Percentiles rank a stretch among this genome's conserved stretches.
phyloP scores from a whole-genome alignment of 2,329 filamentous ascomycete species.

The Hirsutella thompsonii region DNA sequence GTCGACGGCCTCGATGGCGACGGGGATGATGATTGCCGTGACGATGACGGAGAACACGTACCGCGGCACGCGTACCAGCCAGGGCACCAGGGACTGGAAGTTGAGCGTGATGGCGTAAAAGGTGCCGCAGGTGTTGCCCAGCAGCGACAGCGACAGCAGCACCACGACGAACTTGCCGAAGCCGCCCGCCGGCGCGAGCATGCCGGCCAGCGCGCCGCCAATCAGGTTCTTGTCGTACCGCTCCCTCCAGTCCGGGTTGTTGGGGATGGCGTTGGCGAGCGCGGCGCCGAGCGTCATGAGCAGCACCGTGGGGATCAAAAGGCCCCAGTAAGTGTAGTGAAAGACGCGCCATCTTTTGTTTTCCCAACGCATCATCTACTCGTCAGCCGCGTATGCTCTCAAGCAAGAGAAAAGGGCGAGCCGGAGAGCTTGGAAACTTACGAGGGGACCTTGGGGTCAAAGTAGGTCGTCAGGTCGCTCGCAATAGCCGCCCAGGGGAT shows the following conservation, averaged over 20 bases:
- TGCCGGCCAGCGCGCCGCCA: constrained; percentile 46
- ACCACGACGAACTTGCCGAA: constrained; percentile 52
- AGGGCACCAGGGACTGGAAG: constrained; percentile 48
- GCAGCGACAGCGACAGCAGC: constrained; percentile 39
- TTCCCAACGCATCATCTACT: too few relatives aligned
- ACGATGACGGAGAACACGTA: constrained; percentile 44
- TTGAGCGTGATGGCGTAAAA: constrained; percentile 52
- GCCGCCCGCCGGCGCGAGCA: constrained; percentile 42
- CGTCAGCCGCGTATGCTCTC: too few relatives aligned
- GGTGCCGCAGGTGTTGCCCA: constrained; percentile 46
- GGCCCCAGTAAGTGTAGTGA: constrained; percentile 42
- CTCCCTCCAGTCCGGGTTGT: constrained; percentile 37
- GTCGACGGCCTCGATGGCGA: constrained; percentile 40
- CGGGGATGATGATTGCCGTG: constrained; percentile 45
- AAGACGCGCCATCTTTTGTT: constrained; percentile 36
- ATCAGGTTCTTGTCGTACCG: constrained; percentile 40
- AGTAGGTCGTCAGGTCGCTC: constrained; percentile 49
- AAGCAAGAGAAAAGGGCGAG: constrained; percentile 3
- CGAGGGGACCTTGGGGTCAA: constrained; percentile 40
- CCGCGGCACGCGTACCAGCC: constrained; percentile 41
- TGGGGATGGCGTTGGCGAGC: constrained; percentile 46
- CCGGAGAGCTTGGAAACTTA: constrained; percentile 15
- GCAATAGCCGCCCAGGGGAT: constrained; percentile 47
- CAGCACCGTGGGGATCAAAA: constrained; percentile 39
- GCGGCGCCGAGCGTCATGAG: constrained; percentile 52